Evolutionary conservation across 139 green algal species (phyloP).

Genomic region (Chlamydomonas sp.): DNA sequence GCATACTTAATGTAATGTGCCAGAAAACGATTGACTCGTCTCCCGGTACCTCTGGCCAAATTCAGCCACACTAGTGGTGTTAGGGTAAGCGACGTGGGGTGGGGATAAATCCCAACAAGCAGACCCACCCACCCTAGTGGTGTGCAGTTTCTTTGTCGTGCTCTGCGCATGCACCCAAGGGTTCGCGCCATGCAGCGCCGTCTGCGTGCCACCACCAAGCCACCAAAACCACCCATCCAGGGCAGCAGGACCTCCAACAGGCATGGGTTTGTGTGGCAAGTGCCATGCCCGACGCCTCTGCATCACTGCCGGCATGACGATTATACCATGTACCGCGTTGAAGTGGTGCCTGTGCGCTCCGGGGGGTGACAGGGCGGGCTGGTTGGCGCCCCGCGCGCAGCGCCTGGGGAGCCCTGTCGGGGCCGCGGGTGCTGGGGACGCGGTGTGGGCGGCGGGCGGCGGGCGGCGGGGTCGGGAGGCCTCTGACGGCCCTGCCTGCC

Average conservation of each 20-base stretch:
- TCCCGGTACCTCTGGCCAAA: no score
- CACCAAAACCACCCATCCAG: neutral
- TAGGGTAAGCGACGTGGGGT: neutral
- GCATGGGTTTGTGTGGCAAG: neutral
- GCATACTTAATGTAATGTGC: neutral
- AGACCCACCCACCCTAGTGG: neutral
- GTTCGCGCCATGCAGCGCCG: neutral
- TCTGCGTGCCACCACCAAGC: neutral
- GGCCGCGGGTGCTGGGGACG: no score
- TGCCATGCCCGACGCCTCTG: neutral
- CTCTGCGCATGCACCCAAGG: no score
- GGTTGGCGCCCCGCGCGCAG: no score
- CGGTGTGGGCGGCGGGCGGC: no score
- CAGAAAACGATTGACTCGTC: neutral
- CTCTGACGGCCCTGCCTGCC: no score
- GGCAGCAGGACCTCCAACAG: no score
- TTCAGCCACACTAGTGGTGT: neutral
- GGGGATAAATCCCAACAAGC: neutral
- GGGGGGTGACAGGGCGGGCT: no score
- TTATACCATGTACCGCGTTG: no score
- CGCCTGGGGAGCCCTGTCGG: no score
- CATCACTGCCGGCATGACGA: neutral
- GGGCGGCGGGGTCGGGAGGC: no score
- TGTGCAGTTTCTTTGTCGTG: neutral
- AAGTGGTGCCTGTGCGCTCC: no score